Percentiles rank a stretch among this genome's conserved stretches.
Evolutionary conservation across 116 monocot species (phyloP).

Genomic region (Zostera marina): DNA sequence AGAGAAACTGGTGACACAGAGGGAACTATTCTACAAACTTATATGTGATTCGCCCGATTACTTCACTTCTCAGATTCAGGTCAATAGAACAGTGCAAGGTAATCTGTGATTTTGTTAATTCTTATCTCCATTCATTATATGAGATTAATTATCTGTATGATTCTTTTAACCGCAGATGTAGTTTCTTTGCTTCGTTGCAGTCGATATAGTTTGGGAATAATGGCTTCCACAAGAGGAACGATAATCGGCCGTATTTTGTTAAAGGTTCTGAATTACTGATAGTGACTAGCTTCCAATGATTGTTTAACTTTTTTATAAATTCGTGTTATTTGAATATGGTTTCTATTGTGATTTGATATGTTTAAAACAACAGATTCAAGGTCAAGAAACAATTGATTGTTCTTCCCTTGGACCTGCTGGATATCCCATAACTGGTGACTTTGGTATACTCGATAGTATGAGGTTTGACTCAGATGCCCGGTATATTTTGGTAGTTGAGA

Average conservation of each 20-base stretch:
- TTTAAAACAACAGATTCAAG: constrained; percentile 31
- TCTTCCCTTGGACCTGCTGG: constrained; percentile 62
- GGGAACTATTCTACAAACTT: constrained; percentile 93
- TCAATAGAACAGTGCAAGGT: constrained; percentile 74
- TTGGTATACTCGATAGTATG: constrained; percentile 42
- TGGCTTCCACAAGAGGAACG: constrained; percentile 84
- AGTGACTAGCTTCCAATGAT: neutral
- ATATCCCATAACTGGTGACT: constrained; percentile 73
- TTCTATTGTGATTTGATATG: neutral
- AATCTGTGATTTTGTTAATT: neutral
- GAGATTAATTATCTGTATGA: neutral
- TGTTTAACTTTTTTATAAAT: neutral
- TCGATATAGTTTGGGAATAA: constrained; percentile 76
- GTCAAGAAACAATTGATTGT: constrained; percentile 49
- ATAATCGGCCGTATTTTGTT: constrained; percentile 61
- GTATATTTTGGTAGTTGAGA: constrained; percentile 85
- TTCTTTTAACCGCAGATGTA: constrained; percentile 36
- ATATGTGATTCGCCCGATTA: constrained; percentile 72
- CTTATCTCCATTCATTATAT: neutral
- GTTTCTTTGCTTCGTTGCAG: constrained; percentile 78
- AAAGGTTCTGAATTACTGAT: too few species aligned
- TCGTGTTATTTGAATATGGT: neutral
- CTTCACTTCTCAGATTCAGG: constrained; percentile 61
- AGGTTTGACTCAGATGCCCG: constrained; percentile 71
- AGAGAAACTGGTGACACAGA: constrained; percentile 69